Base-by-base conservation (phyloP, 2,329 filamentous ascomycete genomes). In the Samsoniella hepiali region DNA sequence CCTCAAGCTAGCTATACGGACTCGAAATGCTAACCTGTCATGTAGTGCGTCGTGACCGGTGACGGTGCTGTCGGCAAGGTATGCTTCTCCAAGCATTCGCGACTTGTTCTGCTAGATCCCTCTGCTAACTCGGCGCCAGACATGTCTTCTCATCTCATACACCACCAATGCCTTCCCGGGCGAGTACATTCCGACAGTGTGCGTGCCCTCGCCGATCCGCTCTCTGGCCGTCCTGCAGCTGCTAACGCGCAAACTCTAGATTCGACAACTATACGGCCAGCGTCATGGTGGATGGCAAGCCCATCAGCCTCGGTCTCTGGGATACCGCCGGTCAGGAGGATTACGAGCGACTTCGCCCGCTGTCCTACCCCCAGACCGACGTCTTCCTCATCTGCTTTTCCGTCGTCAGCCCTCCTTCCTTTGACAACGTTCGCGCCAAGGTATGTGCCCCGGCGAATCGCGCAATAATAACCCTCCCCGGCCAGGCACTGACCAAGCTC, bases 1-100 rank as follows among this genome's bases (percentile, higher is more conserved):
- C 34, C 47, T 51, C 32, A 42, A n/a, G 27, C 69, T 68, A 67
- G 67, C 71, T 73, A 69, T 68, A 17, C 27, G 27, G n/a, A 40
- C 71, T 74, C 77, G 7, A 50, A 75, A 79, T 73, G 68, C 69
- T 76, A 74, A 72, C 62, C 66, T 44, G 64, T 63, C 65, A 64
- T 73, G 65, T 71, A 97, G 93, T 99, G 95, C 78, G 95, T 99
- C 76, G 95, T 99, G 75, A 98, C 95, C 67, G 95, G 95, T 81
- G 95, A 99, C 79, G 95, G 95, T 91, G 95, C 95, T 76, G 95
- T 99, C 72, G 95, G 95, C 79, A 99, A 99, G 87, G 93, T 97
- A 64, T 58, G 73, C 68, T 47, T 66, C 60, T 40, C 22, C 7
- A n/a, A 6, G 9, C 3, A 11, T 47, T 60, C n/a, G 36, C 15